Conservation (phyloP, 257 asterid species). For the Lavandula angustifolia region DNA sequence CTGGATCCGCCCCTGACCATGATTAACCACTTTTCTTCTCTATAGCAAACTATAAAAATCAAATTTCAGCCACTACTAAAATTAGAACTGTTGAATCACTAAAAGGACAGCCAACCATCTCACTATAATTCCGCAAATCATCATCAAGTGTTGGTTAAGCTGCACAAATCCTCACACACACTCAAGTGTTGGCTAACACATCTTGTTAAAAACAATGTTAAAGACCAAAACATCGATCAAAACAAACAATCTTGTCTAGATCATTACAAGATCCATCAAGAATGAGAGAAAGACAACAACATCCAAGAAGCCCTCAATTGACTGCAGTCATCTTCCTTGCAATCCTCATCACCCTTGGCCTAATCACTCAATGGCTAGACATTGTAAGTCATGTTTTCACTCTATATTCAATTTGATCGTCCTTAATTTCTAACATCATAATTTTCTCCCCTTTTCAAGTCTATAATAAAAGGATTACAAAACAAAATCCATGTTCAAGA, state of each 20-base stretch:
- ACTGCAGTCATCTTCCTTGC: conserved; percentile 42
- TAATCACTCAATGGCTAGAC: conserved; percentile 54
- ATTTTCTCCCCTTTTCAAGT: conserved; percentile 32
- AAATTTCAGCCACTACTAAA: neutral
- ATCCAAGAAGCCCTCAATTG: conserved; percentile 38
- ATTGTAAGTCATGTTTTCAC: conserved; percentile 41
- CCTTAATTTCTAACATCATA: neutral
- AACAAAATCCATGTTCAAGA: conserved; percentile 28
- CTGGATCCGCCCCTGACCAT: no score
- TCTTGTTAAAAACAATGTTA: neutral
- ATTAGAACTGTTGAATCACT: conserved; percentile 21
- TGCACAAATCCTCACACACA: neutral
- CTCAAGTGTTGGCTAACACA: neutral
- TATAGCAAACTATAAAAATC: no score
- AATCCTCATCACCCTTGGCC: conserved; percentile 38
- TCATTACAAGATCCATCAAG: conserved; percentile 26
- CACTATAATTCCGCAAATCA: conserved; percentile 18
- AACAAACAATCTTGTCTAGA: neutral
- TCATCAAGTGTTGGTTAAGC: neutral
- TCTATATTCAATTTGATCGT: neutral
- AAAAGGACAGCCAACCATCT: conserved; percentile 25
- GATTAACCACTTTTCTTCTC: no score
- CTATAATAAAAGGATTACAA: conserved; percentile 42
- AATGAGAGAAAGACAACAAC: conserved; percentile 42
- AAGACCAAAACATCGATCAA: conserved; percentile 12